These are phyloP conservation scores for Albatrellus ellisii DNA, from an alignment of 768 basidiomycete genomes.

Conservation along the genomic window DNA sequence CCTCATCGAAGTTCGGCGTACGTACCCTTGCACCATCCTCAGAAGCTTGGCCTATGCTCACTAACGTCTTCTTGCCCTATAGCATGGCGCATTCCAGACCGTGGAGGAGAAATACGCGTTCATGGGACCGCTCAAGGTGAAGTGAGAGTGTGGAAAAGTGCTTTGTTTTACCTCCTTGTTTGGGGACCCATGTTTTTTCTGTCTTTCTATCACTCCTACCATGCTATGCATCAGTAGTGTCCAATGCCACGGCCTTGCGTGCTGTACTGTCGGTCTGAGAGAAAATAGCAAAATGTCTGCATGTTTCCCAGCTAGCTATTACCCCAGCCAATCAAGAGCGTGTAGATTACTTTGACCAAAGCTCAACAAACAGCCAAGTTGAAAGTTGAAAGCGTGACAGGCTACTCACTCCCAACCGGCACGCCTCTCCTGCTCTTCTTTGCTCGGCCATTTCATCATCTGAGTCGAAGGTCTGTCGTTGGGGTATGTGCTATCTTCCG, in stretches of 20 bases:
- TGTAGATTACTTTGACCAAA: too few relatives aligned
- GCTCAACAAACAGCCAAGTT: neutral
- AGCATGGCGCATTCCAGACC: slow-evolving; percentile 97
- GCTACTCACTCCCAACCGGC: too few relatives aligned
- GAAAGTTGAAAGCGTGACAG: neutral
- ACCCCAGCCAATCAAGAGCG: too few relatives aligned
- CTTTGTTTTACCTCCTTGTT: slow-evolving; percentile 26
- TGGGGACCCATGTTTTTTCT: slow-evolving; percentile 25
- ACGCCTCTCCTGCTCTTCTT: too few relatives aligned
- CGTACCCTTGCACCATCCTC: slow-evolving; percentile 21
- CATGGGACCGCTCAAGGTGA: slow-evolving; percentile 85
- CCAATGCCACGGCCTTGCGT: slow-evolving; percentile 17
- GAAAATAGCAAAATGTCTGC: too few relatives aligned
- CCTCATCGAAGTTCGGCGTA: slow-evolving; percentile 94
- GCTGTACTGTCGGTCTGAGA: neutral
- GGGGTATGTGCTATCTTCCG: neutral
- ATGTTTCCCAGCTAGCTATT: too few relatives aligned
- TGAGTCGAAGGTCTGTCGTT: neutral
- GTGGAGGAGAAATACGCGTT: slow-evolving; percentile 93
- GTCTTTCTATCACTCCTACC: slow-evolving; percentile 22
- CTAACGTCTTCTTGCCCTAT: slow-evolving; percentile 9
- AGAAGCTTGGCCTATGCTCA: neutral
- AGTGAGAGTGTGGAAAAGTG: too few relatives aligned
- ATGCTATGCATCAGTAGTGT: slow-evolving; percentile 26
- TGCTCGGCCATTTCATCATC: too few relatives aligned